Percentiles rank a stretch among this genome's conserved stretches.
These are phyloP conservation scores for Yamadazyma insecticola DNA, from an alignment of 805 yeast genomes.

Conservation along the genomic window DNA sequence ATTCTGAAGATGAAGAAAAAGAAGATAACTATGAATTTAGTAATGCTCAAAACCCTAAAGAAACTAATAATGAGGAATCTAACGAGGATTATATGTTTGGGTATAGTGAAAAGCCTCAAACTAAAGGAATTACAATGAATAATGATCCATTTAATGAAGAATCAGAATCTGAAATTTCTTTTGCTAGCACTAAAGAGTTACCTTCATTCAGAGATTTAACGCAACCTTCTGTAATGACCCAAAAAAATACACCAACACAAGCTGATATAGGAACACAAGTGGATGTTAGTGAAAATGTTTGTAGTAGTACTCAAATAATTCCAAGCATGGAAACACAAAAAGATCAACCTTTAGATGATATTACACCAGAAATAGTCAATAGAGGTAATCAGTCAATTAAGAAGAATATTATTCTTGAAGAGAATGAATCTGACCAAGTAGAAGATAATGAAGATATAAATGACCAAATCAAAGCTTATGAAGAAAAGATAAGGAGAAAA, in stretches of 20 bases:
- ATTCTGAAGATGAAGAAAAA: slow-evolving; percentile 16
- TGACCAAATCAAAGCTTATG: slow-evolving; percentile 31
- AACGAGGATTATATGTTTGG: too few relatives aligned
- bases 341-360: slow-evolving; percentile 13
- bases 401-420: slow-evolving; percentile 12
- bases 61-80: background rate
- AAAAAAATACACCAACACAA: slow-evolving; percentile 1
- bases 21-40: slow-evolving; percentile 3
- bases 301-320: slow-evolving; percentile 3
- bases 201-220: too few relatives aligned
- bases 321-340: slow-evolving; percentile 3
- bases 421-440: slow-evolving; percentile 19
- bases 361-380: slow-evolving; percentile 19
- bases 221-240: background rate
- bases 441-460: slow-evolving; percentile 21
- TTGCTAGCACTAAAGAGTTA: background rate
- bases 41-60: too few relatives aligned
- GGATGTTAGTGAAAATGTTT: background rate
- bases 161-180: too few relatives aligned
- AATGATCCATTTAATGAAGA: too few relatives aligned
- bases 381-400: slow-evolving; percentile 20
- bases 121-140: too few relatives aligned
- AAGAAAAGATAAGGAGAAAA: slow-evolving; percentile 29
- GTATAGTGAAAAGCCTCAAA: too few relatives aligned
- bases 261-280: slow-evolving; percentile 3